phyloP scores from a whole-genome alignment of 73 alveolate species.

The Tetrahymena malaccensis region DNA sequence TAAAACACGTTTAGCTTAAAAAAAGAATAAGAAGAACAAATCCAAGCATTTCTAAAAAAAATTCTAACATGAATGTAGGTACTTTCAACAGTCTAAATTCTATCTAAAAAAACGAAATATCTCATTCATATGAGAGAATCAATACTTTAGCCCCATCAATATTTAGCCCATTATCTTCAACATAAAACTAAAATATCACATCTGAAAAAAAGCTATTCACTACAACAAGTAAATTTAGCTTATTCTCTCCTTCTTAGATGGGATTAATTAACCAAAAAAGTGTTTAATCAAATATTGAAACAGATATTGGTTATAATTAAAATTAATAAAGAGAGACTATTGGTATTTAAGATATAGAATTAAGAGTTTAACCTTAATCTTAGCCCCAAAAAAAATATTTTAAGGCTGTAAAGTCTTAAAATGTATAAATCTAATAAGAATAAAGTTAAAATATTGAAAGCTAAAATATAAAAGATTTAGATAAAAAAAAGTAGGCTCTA shows the following conservation, averaged over 20 bases:
- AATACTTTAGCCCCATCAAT: neutral
- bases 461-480: neutral
- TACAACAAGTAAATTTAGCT: neutral
- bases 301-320: neutral
- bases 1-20: neutral
- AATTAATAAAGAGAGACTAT: neutral
- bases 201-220: neutral
- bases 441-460: neutral
- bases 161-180: neutral
- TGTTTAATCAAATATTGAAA: neutral
- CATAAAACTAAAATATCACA: neutral
- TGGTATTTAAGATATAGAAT: neutral
- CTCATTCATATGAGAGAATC: neutral
- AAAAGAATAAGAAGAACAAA: neutral
- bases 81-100: neutral
- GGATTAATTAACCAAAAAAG: neutral
- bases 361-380: neutral
- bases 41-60: neutral
- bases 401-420: neutral
- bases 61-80: neutral
- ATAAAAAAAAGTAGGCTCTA: neutral
- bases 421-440: neutral
- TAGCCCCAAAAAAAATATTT: neutral
- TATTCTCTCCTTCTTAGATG: neutral
- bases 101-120: neutral